Evolutionary conservation across 306 rosid species (phyloP).

Genomic region (Sindora glabra): DNA sequence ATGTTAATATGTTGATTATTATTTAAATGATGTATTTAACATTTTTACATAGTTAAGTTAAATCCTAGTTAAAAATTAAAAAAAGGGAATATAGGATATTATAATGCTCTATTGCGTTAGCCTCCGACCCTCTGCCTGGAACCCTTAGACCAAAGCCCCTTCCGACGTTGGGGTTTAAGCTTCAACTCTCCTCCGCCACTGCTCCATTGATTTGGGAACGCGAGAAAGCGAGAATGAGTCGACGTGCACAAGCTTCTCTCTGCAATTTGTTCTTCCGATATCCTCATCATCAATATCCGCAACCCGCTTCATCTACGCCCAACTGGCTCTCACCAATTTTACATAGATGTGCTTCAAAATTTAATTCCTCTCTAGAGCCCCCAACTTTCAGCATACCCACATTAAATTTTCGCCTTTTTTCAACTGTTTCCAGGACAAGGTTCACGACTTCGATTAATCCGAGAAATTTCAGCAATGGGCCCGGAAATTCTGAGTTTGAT

Average conservation of each 20-base stretch:
- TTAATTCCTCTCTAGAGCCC: constrained; percentile 10
- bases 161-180: not conserved
- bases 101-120: too few relatives aligned
- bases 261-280: constrained; percentile 19
- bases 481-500: constrained; percentile 22
- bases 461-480: constrained; percentile 31
- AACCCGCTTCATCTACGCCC: constrained; percentile 14
- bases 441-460: not conserved
- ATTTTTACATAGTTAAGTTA: too few relatives aligned
- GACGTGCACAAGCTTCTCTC: constrained; percentile 25
- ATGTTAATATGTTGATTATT: too few relatives aligned
- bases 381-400: not conserved
- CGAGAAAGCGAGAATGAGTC: constrained; percentile 37
- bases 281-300: constrained; percentile 15
- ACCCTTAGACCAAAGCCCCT: not conserved
- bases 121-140: too few relatives aligned
- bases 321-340: not conserved
- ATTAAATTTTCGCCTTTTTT: constrained; percentile 23
- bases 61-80: too few relatives aligned
- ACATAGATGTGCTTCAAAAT: not conserved
- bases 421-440: constrained; percentile 13
- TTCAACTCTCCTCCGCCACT: not conserved
- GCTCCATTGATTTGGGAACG: not conserved
- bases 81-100: too few relatives aligned
- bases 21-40: too few relatives aligned